phyloP scores from a whole-genome alignment of 345 rosid species.

The Cardamine chenopodiifolia region DNA sequence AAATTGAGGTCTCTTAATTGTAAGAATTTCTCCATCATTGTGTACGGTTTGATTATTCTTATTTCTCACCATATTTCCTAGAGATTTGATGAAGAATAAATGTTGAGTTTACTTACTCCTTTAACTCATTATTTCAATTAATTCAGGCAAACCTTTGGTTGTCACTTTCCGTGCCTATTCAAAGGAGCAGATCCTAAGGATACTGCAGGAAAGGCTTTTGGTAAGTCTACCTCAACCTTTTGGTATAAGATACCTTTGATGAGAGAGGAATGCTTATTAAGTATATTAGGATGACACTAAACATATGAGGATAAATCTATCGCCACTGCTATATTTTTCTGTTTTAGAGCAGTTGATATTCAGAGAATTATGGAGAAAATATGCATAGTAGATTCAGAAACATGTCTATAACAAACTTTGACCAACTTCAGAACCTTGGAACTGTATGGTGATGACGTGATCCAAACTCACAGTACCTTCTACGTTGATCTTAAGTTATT shows the following conservation, averaged over 20 bases:
- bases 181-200: conserved; percentile 69
- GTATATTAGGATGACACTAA: background rate
- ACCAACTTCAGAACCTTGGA: conserved; percentile 5
- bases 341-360: background rate
- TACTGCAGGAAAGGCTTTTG: conserved; percentile 80
- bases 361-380: background rate
- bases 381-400: background rate
- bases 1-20: conserved; percentile 77
- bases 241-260: background rate
- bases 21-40: conserved; percentile 44
- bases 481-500: background rate
- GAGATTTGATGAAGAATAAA: background rate
- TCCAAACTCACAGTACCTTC: background rate
- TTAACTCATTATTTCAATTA: background rate
- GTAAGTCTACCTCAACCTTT: conserved; percentile 45
- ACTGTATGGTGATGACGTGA: background rate
- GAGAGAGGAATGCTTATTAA: background rate
- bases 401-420: background rate
- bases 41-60: background rate
- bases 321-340: background rate
- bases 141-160: conserved; percentile 79
- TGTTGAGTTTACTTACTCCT: background rate
- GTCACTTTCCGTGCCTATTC: conserved; percentile 82
- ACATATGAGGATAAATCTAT: background rate
- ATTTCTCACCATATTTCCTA: background rate